A percentile compares a stretch with the other conserved stretches of the same genome.
Evolutionary conservation across 2,329 filamentous ascomycete genomes (phyloP).

Genomic region (Colletotrichum sansevieriae): DNA sequence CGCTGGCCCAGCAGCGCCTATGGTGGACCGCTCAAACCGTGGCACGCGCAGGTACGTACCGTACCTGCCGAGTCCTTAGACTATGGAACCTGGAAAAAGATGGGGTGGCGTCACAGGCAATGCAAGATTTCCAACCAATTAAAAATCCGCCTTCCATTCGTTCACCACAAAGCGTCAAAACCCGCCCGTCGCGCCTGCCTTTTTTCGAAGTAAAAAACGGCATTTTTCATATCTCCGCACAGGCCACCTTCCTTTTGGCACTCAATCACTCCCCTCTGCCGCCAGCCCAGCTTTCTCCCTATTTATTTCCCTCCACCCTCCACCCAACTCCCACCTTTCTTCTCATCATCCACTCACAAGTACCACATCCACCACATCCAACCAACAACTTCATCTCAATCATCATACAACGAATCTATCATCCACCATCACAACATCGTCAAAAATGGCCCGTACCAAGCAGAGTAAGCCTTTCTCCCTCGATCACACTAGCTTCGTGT

Average conservation of each 20-base stretch:
- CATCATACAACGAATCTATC: slow-evolving; percentile 47
- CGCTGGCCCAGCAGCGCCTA: neutral
- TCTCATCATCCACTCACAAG: slow-evolving; percentile 55
- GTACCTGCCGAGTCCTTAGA: slow-evolving; percentile 14
- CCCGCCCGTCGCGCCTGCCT: slow-evolving; percentile 22
- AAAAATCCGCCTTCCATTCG: slow-evolving; percentile 38
- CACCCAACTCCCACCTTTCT: slow-evolving; percentile 41
- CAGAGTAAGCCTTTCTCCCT: slow-evolving; percentile 56
- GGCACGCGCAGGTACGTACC: slow-evolving; percentile 19
- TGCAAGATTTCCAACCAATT: slow-evolving; percentile 41
- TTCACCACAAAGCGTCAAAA: slow-evolving; percentile 35
- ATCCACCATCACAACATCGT: slow-evolving; percentile 49
- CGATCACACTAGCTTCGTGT: no score
- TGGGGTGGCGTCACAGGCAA: slow-evolving; percentile 37
- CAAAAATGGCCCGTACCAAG: slow-evolving; percentile 74
- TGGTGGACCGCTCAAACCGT: neutral
- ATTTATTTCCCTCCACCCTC: slow-evolving; percentile 48
- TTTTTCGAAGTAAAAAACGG: slow-evolving; percentile 34
- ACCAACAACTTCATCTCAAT: slow-evolving; percentile 42
- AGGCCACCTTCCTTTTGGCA: slow-evolving; percentile 36
- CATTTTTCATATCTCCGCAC: slow-evolving; percentile 35
- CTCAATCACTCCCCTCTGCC: slow-evolving; percentile 47
- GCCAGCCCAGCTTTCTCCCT: slow-evolving; percentile 48
- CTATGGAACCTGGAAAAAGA: slow-evolving; percentile 20
- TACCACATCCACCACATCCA: slow-evolving; percentile 53